Evolutionary conservation across 1,284 basidiomycete genomes (phyloP), one percentile per base, ranked within the genome.

Genomic region (Sanghuangporus sanghuang): DNA sequence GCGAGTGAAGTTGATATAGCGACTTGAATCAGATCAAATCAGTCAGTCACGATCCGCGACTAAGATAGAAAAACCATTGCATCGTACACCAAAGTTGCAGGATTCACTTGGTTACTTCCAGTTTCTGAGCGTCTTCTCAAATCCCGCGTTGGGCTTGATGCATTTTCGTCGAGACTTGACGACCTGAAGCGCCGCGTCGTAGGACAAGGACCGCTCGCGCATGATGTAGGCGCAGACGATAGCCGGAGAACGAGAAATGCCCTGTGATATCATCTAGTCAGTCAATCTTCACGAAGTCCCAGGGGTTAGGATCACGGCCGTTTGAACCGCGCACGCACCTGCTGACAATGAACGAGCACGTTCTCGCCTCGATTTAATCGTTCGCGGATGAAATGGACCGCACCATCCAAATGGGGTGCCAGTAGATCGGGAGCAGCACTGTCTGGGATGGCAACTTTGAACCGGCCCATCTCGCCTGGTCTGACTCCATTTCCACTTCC

Each of bases 181-280:
- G 66, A 84, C 77, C 1, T 81, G 76, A 63, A 79, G 74, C 2
- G 89, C 88, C 44, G 78, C 75, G 67, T 89, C 86, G 72, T 85
- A 90, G 23, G 85, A 77, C 85, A 90, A 86, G 54, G 80, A 81
- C 62, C 82, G 81, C 59, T 84, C 80, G 67, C 84, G 79, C 67
- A 87, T 87, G 69, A 87, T 81, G 74, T 85, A 87, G 59, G 85
- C 85, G 67, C 87, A 85, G 64, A 87, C 83, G 70, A 87, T 79
- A n/a, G 85, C 79, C 11, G 85, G 79, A 59, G 82, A 84, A 68
- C 85, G 81, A 53, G 89, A 90, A 56, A 90, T 79, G 66, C 88
- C 85, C 85, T 87, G 68, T 38, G n/a, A 36, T 21, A 23, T 55
- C 35, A 49, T 35, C 12, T 21, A 52, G 2, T 7, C 40, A 42